These are phyloP conservation scores for Globisporangium irregulare DNA, from an alignment of 352 stramenopile species.

Conservation along the genomic window DNA sequence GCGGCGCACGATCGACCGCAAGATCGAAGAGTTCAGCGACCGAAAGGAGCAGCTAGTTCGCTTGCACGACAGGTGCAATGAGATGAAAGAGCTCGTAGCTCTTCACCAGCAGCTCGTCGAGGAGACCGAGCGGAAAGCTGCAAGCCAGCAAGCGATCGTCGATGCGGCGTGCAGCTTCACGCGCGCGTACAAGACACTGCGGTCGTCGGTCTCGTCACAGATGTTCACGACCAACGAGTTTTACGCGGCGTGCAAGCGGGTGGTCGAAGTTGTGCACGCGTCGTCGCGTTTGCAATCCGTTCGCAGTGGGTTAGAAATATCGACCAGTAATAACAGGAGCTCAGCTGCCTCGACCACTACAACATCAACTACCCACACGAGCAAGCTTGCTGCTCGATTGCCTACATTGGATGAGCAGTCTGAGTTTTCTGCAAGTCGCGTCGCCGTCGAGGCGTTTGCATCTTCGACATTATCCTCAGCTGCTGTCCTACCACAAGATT, in stretches of 20 bases:
- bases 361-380: not conserved
- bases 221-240: slow-evolving; percentile 41
- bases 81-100: slow-evolving; percentile 47
- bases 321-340: slow-evolving; percentile 3
- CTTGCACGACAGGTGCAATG: slow-evolving; percentile 35
- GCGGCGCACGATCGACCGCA: slow-evolving; percentile 44
- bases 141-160: slow-evolving; percentile 32
- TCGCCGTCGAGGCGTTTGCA: not conserved
- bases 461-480: not conserved
- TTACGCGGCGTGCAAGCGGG: slow-evolving; percentile 33
- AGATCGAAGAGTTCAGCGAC: slow-evolving; percentile 38
- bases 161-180: slow-evolving; percentile 43
- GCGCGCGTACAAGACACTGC: slow-evolving; percentile 34
- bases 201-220: slow-evolving; percentile 29
- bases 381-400: not conserved
- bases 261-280: slow-evolving; percentile 36
- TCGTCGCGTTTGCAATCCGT: slow-evolving; percentile 13
- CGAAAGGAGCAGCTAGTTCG: slow-evolving; percentile 41
- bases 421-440: slow-evolving; percentile 11
- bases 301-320: slow-evolving; percentile 13
- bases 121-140: slow-evolving; percentile 39
- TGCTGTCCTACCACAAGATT: not conserved
- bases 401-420: slow-evolving; percentile 6
- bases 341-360: not conserved
- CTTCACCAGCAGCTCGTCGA: slow-evolving; percentile 42